These are phyloP conservation scores for Solanum hybrid DNA, from an alignment of 305 asterid species.

Conservation along the genomic window DNA sequence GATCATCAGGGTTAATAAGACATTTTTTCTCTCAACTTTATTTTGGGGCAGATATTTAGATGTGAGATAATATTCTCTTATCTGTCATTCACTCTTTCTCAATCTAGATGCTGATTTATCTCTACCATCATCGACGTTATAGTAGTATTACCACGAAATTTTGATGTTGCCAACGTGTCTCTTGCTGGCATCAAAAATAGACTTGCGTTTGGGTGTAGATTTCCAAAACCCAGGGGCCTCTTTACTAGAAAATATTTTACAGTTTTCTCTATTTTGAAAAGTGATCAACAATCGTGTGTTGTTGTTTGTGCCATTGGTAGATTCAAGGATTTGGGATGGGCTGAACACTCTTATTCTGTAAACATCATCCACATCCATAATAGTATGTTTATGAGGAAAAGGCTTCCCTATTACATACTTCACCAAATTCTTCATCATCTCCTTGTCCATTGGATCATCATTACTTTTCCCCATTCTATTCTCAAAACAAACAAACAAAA, in stretches of 20 bases:
- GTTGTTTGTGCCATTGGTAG: background rate
- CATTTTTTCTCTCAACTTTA: background rate
- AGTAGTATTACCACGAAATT: background rate
- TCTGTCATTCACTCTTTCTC: background rate
- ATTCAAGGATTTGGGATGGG: background rate
- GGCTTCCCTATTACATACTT: background rate
- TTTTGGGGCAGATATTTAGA: background rate
- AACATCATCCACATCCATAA: background rate
- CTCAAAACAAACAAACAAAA: background rate
- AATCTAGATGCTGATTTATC: background rate
- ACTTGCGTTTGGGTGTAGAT: background rate
- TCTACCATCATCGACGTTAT: background rate
- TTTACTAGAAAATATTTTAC: background rate
- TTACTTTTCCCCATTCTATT: background rate
- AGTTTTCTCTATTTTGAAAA: background rate
- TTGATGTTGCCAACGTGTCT: background rate
- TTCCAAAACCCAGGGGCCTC: background rate
- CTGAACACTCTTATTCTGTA: background rate
- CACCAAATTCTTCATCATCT: background rate
- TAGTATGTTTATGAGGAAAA: background rate
- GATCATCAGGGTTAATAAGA: background rate
- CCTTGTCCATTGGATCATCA: background rate
- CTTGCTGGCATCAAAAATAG: background rate
- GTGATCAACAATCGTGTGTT: background rate
- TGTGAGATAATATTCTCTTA: background rate